Evolutionary conservation across 768 basidiomycete genomes (phyloP).

Genomic region (Boletus insuetus): DNA sequence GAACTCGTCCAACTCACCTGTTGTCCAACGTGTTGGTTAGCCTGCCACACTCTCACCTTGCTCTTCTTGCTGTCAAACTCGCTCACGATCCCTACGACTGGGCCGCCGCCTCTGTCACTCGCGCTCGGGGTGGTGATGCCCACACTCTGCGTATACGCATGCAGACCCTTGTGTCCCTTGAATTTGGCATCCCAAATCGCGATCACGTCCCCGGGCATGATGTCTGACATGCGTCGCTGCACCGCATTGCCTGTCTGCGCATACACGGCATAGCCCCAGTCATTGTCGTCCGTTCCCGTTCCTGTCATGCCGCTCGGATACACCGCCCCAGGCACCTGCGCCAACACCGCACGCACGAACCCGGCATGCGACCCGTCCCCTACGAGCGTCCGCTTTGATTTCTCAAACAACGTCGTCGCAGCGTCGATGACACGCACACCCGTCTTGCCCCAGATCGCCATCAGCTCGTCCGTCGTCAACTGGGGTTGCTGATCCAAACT

Average conservation of each 20-base stretch:
- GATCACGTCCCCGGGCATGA: slow-evolving; percentile 84
- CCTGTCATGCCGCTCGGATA: slow-evolving; percentile 20
- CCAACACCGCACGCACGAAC: slow-evolving; percentile 67
- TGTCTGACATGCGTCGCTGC: slow-evolving; percentile 71
- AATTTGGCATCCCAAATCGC: slow-evolving; percentile 73
- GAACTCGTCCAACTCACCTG: slow-evolving; percentile 50
- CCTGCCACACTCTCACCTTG: slow-evolving; percentile 83
- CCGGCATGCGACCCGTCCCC: slow-evolving; percentile 85
- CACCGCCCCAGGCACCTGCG: slow-evolving; percentile 61
- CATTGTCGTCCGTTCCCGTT: slow-evolving; percentile 25
- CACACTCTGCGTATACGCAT: slow-evolving; percentile 61
- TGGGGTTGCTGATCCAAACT: slow-evolving; percentile 32
- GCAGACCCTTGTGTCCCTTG: slow-evolving; percentile 77
- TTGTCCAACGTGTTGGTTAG: slow-evolving; percentile 81
- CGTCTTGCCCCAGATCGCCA: slow-evolving; percentile 65
- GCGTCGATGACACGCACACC: slow-evolving; percentile 73
- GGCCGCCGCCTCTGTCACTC: slow-evolving; percentile 26
- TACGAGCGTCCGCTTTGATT: slow-evolving; percentile 73
- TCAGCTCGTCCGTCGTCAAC: slow-evolving; percentile 62
- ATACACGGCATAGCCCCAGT: slow-evolving; percentile 75
- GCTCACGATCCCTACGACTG: slow-evolving; percentile 69
- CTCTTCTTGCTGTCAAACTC: slow-evolving; percentile 87
- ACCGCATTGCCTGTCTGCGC: slow-evolving; percentile 65
- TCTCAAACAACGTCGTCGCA: slow-evolving; percentile 64
- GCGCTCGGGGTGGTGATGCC: slow-evolving; percentile 28